Base-by-base conservation (phyloP, 371 early-diverging fungal species). In the Mortierella sp. region DNA sequence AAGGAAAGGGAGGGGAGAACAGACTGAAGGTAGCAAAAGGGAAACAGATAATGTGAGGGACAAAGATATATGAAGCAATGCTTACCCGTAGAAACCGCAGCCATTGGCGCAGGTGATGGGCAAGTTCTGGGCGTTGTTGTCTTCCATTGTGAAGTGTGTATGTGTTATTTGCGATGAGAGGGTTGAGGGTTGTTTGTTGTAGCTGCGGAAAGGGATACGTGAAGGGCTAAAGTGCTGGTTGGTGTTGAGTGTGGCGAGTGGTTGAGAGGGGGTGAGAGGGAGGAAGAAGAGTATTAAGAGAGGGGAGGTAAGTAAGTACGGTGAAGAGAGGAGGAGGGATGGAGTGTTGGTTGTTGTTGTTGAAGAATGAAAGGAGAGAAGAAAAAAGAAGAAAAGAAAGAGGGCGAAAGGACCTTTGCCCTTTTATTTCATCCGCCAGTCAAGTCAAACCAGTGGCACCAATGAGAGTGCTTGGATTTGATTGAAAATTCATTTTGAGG, bases 51-150 rank as follows among this genome's bases (percentile, higher is more conserved):
- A 43, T 8, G 53, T 39, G 31, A 39, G 37, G 44, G 16, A 47
- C 31, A 26, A n/a, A 67, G 29, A 55, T 2, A 64, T 52, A 47
- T 69, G 34, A 45, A 39, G 22, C 13, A 10, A 37, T 45, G 34
- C 85, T 77, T 85, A 88, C 88, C 87, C 92, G 79, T 90, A 93
- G 75, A 92, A 92, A 9, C 92, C 92, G 77, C 93, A 93, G 53
- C 91, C 91, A 55, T 91, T 91, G 37, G 80, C 87, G 79, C 93
- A 93, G 66, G 88, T 87, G 47, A 86, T 77, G 50, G 89, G 88
- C 61, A 85, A 58, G 79, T 90, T 88, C 44, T 88, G 76, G 66
- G 83, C 82, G 70, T 92, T 90, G 80, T 93, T 91, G 74, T 91
- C 90, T 90, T 92, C 92, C 82, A 81, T 86, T 65, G 68, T 65